A percentile compares a stretch with the other conserved stretches of the same genome.
These are phyloP conservation scores for Zygnema cylindricum DNA, from an alignment of 139 green algal species.

Conservation along the genomic window DNA sequence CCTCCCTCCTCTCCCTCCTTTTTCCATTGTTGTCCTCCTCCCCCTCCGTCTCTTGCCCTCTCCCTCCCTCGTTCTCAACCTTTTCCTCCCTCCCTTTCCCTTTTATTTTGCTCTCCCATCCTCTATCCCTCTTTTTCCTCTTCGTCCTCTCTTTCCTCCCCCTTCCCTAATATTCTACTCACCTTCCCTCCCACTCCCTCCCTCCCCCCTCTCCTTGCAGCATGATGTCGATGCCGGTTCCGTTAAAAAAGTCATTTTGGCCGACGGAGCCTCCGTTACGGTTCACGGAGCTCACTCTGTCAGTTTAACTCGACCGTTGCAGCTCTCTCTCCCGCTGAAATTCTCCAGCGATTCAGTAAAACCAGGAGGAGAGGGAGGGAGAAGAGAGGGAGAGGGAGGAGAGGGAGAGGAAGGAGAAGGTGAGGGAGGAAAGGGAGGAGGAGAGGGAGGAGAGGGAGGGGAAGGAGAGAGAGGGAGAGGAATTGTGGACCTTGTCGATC, in stretches of 20 bases:
- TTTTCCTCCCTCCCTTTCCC: neutral
- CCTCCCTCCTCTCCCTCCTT: too few relatives aligned
- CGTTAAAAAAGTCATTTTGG: slow-evolving; percentile 37
- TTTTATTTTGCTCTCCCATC: neutral
- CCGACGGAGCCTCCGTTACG: slow-evolving; percentile 14
- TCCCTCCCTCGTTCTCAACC: neutral
- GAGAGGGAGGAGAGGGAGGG: neutral
- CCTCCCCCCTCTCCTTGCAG: slow-evolving; percentile 4
- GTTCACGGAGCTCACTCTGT: slow-evolving; percentile 30
- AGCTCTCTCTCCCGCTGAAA: slow-evolving; percentile 25
- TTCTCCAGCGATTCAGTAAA: neutral
- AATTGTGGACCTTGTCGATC: neutral
- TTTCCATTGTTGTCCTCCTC: neutral
- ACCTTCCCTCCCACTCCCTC: too few relatives aligned
- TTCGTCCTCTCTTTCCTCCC: neutral
- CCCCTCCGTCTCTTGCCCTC: neutral
- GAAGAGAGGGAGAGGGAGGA: too few relatives aligned
- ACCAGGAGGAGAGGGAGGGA: too few relatives aligned
- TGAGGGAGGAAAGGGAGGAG: too few relatives aligned
- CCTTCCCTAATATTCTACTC: neutral
- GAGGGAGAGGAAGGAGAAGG: too few relatives aligned
- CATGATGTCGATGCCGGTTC: slow-evolving; percentile 46
- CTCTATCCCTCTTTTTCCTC: neutral
- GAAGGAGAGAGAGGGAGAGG: too few relatives aligned
- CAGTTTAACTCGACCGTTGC: slow-evolving; percentile 22